Base-by-base conservation (phyloP, 306 rosid species). In the Dalbergia cultrata region DNA sequence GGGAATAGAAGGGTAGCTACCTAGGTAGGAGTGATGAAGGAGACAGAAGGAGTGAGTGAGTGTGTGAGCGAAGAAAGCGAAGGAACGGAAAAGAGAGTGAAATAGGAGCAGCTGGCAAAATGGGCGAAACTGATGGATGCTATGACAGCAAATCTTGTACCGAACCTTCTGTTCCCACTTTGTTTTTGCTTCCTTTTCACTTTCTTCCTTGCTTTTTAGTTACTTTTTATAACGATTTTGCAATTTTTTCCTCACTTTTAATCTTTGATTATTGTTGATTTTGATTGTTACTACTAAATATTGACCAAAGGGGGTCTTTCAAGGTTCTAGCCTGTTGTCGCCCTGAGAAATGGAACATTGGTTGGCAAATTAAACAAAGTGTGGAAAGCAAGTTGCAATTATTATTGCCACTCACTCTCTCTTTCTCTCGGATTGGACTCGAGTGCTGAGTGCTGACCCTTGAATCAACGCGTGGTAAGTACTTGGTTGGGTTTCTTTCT, bases 131-230 rank as follows among this genome's bases (percentile, higher is more conserved):
- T 21, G 58, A 13, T 26, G 37, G 70, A 26, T 26, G 31, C 44
- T 39, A 16, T 70, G 61, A 62, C 74, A 81, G 70, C 76, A 58
- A 81, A 81, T 81, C 70, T 67, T 22, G 31, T 11, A 69, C 61
- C 5, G 82, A 82, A 69, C 35, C 68, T 82, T 82, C 86, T 61
- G 56, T 74, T 33, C 39, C 66, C 37, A 6, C 17, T 26, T 26
- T 26, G 31, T 7, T 35, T 67, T 11, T 12, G 43, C 49, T 53
- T 49, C n/a, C 34, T 81, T 73, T 14, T 14, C 5, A 11, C 26
- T n/a, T 54, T 54, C 26, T 54, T 44, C 13, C 13, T 44, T 9
- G 10, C 50, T 44, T 44, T 54, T 17, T 50, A n/a, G 18, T 50
- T 50, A 50, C 57, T 50, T 54, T 54, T 54, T 8, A 8, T 54